Base-by-base conservation (phyloP, 768 basidiomycete genomes). In the Tylopilus rubrobrunneus region DNA sequence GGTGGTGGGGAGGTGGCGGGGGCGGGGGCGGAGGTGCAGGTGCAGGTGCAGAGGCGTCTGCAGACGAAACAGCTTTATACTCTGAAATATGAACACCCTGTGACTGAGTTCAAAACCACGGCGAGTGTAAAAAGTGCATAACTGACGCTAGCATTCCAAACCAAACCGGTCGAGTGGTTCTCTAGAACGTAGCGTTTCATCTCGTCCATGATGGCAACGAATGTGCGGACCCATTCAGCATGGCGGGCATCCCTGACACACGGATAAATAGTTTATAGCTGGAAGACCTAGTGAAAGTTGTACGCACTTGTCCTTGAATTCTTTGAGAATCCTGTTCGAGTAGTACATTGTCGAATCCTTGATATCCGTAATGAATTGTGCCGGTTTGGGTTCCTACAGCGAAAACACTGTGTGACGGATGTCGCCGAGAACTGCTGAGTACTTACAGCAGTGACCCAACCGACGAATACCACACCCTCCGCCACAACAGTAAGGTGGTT, bases 341-440 rank as follows among this genome's bases (percentile, higher is more conserved):
- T 92, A 98, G 73, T 92, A 99, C 64, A 83, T 78, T 11, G 87
- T 82, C 4, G 89, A 82, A 25, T 98, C 93, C 71, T 89, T 95
- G 70, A 88, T 81, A 46, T 94, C 91, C 17, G 71, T 75, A n/a
- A 98, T 76, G 58, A 80, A 87, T 25, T 87, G 82, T 5, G 79
- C 90, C 1, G 96, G 96, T 66, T 89, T 92, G 7, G 84, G 80
- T 74, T 91, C 76, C 77, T 80, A 56, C 41, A 39, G 25, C 33
- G 25, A 50, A 19, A 41, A 43, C 7, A 19, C 49, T 11, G 29
- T 19, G 27, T 45, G 40, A 43, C n/a, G 21, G 43, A 44, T n/a
- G 39, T 36, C 39, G 10, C 19, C 25, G 39, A 21, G 33, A 28
- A 29, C 3, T 23, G 33, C 14, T 11, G 27, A 42, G 40, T 12